Conservation (phyloP, 148 eudicot species). For the Chenopodium berlandieri region DNA sequence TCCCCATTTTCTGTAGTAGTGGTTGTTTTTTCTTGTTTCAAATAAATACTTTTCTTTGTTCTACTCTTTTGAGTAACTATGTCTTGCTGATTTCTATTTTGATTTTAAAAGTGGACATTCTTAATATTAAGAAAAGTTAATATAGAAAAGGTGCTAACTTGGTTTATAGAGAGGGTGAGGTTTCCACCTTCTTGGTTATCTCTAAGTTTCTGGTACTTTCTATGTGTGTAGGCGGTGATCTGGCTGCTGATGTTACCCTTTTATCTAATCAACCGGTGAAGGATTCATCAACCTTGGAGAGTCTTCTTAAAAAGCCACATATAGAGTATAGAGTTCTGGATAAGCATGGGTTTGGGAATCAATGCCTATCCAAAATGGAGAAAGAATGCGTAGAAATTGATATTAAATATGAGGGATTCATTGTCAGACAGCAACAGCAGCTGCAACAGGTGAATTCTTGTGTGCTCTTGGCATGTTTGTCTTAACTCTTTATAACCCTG, state of each 20-base stretch:
- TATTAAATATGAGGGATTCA: slow-evolving; percentile 97
- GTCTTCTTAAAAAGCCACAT: slow-evolving; percentile 93
- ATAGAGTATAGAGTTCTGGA: slow-evolving; percentile 78
- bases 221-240: slow-evolving; percentile 64
- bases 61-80: neutral
- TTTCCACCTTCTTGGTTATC: neutral
- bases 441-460: slow-evolving; percentile 63
- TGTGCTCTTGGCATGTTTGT: neutral
- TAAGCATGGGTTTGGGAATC: slow-evolving; percentile 84
- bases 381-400: slow-evolving; percentile 93
- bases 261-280: slow-evolving; percentile 83
- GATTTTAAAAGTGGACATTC: neutral
- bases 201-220: neutral
- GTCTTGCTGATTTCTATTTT: neutral
- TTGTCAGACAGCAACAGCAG: slow-evolving; percentile 79
- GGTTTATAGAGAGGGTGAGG: neutral
- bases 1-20: neutral
- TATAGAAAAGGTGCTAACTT: neutral
- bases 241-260: slow-evolving; percentile 60
- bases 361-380: slow-evolving; percentile 64
- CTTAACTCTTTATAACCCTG: neutral
- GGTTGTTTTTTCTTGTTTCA: neutral
- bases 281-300: slow-evolving; percentile 67
- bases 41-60: neutral
- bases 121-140: neutral